Base-by-base conservation (phyloP, 2,329 filamentous ascomycete species). In the Botrytis galanthina region DNA sequence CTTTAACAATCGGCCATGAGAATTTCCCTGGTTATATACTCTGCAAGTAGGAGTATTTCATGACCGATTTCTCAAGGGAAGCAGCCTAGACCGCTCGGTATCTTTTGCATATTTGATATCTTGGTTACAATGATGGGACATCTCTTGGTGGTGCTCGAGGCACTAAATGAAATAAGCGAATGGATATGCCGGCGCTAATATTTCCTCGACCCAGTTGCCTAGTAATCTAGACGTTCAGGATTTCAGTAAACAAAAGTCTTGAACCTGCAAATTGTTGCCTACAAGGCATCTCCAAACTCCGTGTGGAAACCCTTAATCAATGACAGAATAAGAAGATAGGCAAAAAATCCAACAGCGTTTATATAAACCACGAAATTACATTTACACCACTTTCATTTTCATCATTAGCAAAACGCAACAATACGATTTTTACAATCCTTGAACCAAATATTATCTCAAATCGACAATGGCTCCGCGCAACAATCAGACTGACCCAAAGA, bases 251-350 rank as follows among this genome's bases (percentile, higher is more conserved):
- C 26, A 54, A 54, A 14, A 54, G 10, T 54, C 4, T n/a, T 54
- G 12, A 1, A 4, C 26, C 14, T 54, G 4, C 16, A 16, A n/a
- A n/a, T 6, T n/a, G 48, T n/a, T 54, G 48, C 26, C 48, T 54
- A n/a, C 26, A 16, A 54, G 48, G 26, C 12, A 12, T n/a, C 26
- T 54, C n/a, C 4, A 51, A 16, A 51, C 5, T 51, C 12, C 12
- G 16, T 5, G 6, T 1, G 1, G 16, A n/a, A 51, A 14, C 0
- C 14, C 1, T 1, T 4, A n/a, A n/a, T 6, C 10, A n/a, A n/a
- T 51, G 3, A 51, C 48, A n/a, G 4, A n/a, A 14, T 51, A n/a
- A 14, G 26, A 51, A n/a, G 48, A 16, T 51, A 5, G 5, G 2
- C 5, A 54, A 16, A n/a, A 12, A 16, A 54, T n/a, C 10, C 48